These are phyloP conservation scores for Fonsecaea pedrosoi DNA, from an alignment of 2,329 filamentous ascomycete genomes.

Conservation along the genomic window DNA sequence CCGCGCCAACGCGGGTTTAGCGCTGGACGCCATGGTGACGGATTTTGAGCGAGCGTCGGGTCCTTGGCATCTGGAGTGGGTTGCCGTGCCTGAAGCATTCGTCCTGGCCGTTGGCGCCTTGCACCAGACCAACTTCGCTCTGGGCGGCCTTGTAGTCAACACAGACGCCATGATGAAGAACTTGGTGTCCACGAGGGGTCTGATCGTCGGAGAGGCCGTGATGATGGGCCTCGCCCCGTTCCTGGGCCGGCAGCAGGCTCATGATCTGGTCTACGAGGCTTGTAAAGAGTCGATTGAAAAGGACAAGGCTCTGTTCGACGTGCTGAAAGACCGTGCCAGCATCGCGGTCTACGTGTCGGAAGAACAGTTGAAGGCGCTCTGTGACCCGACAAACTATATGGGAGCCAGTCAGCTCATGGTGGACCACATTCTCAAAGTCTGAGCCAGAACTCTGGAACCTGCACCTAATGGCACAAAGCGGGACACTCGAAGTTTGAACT, in stretches of 20 bases:
- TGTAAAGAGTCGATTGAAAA: constrained; percentile 59
- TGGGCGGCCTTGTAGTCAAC: constrained; percentile 61
- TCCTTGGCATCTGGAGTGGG: constrained; percentile 67
- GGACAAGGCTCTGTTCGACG: constrained; percentile 52
- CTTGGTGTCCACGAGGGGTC: constrained; percentile 57
- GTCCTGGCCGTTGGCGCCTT: constrained; percentile 61
- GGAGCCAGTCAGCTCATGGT: constrained; percentile 40
- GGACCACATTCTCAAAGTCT: constrained; percentile 28
- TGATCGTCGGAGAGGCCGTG: constrained; percentile 66
- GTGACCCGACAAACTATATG: constrained; percentile 61
- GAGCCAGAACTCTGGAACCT: neutral
- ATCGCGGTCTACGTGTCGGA: constrained; percentile 54
- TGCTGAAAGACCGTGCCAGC: constrained; percentile 49
- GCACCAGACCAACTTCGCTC: constrained; percentile 61
- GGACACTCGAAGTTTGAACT: neutral
- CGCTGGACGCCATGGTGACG: constrained; percentile 63
- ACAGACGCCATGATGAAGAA: constrained; percentile 58
- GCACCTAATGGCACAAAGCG: neutral
- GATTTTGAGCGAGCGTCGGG: constrained; percentile 65
- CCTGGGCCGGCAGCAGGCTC: constrained; percentile 60
- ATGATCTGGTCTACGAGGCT: constrained; percentile 64
- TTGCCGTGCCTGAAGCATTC: constrained; percentile 62
- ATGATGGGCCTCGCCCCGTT: constrained; percentile 65
- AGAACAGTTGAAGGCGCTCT: constrained; percentile 59
- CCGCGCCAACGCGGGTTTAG: constrained; percentile 59